Conservation (phyloP, 2,329 filamentous ascomycete genomes). For the Nemania bipapillata region DNA sequence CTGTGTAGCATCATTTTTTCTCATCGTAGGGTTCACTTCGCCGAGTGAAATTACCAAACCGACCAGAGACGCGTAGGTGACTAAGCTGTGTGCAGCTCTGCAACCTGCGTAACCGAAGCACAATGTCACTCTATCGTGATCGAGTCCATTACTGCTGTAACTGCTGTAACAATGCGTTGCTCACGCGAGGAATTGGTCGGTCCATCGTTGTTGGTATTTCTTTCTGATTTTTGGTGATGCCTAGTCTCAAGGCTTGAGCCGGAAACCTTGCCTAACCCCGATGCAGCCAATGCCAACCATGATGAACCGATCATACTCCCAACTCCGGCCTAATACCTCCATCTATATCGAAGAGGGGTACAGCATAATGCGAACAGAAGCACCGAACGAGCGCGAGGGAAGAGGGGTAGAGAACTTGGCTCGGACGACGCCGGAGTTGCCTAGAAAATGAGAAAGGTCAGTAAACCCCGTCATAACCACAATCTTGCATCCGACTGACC, state of each 20-base stretch:
- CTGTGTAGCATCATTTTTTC: slow-evolving; percentile 33
- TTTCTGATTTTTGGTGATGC: slow-evolving; percentile 52
- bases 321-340: slow-evolving; percentile 66
- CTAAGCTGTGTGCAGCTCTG: slow-evolving; percentile 21
- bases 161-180: slow-evolving; percentile 35
- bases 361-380: slow-evolving; percentile 95
- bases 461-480: slow-evolving; percentile 27
- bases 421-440: slow-evolving; percentile 97
- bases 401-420: slow-evolving; percentile 97
- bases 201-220: slow-evolving; percentile 50
- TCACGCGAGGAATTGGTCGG: slow-evolving; percentile 44
- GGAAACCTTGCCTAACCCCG: slow-evolving; percentile 65
- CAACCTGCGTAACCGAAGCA: slow-evolving; percentile 31
- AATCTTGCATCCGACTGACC: slow-evolving; percentile 60
- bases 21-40: slow-evolving; percentile 29
- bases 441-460: slow-evolving; percentile 57
- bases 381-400: slow-evolving; percentile 94
- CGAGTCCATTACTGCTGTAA: slow-evolving; percentile 36
- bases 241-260: slow-evolving; percentile 53
- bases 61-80: slow-evolving; percentile 28
- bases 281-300: slow-evolving; percentile 61
- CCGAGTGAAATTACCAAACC: slow-evolving; percentile 26
- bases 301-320: slow-evolving; percentile 69
- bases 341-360: slow-evolving; percentile 97
- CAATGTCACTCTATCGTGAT: slow-evolving; percentile 36